Evolutionary conservation across 2,329 filamentous ascomycete species (phyloP).

Genomic region (Calonectria pseudoturangicola): DNA sequence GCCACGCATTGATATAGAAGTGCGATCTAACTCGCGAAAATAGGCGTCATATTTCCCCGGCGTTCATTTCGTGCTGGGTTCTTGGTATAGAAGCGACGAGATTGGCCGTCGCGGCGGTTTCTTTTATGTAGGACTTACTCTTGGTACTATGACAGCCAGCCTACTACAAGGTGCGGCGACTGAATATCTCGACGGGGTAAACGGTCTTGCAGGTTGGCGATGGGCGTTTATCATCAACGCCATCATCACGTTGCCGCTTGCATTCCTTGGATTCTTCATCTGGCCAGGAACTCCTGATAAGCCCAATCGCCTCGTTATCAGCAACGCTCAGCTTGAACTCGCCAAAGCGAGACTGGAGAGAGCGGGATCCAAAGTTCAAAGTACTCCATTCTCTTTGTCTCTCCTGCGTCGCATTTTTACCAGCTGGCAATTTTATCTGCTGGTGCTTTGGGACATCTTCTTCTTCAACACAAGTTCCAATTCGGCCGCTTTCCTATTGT

Average conservation of each 20-base stretch:
- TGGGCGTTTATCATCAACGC: slow-evolving; percentile 49
- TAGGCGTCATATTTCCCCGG: slow-evolving; percentile 45
- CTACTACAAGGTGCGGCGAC: slow-evolving; percentile 43
- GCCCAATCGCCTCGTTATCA: slow-evolving; percentile 42
- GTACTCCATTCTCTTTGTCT: slow-evolving; percentile 38
- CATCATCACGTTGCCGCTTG: slow-evolving; percentile 45
- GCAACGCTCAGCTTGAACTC: slow-evolving; percentile 29
- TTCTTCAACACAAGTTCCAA: slow-evolving; percentile 47
- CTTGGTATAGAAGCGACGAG: slow-evolving; percentile 47
- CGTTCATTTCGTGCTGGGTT: slow-evolving; percentile 45
- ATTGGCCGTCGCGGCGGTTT: slow-evolving; percentile 45
- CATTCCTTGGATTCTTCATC: slow-evolving; percentile 44
- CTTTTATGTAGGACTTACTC: slow-evolving; percentile 45
- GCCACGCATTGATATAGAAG: background rate
- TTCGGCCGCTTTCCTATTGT: slow-evolving; percentile 43
- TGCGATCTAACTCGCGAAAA: background rate
- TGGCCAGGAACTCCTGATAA: slow-evolving; percentile 45
- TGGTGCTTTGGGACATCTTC: slow-evolving; percentile 44
- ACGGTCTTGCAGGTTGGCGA: slow-evolving; percentile 42
- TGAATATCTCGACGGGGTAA: slow-evolving; percentile 42
- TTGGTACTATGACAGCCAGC: slow-evolving; percentile 44
- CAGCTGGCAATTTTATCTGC: slow-evolving; percentile 43
- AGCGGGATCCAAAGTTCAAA: slow-evolving; percentile 34
- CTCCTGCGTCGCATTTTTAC: slow-evolving; percentile 42
- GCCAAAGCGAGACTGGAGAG: slow-evolving; percentile 36